Evolutionary conservation across 495 filamentous ascomycete species (phyloP).

Genomic region (Penicillium canariense): DNA sequence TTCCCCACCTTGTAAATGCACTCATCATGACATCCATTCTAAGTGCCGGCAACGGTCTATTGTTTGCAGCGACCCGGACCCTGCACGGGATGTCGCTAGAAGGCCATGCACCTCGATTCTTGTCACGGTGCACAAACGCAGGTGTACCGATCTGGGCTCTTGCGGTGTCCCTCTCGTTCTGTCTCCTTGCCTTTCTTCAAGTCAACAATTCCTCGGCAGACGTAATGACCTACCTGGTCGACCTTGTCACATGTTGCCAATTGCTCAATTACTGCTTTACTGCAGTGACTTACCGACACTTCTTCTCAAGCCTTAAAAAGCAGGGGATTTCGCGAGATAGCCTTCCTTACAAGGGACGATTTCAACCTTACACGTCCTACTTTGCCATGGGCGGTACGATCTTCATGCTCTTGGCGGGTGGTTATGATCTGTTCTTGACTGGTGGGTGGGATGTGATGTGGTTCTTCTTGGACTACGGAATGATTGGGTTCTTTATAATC

Average conservation of each 20-base stretch:
- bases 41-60: constrained; percentile 46
- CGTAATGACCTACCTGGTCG: constrained; percentile 30
- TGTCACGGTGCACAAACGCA: constrained; percentile 36
- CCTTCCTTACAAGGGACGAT: constrained; percentile 28
- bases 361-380: constrained; percentile 36
- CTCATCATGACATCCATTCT: constrained; percentile 49
- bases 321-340: constrained; percentile 32
- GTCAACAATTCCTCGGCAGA: constrained; percentile 21
- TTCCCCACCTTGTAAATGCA: constrained; percentile 47
- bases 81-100: constrained; percentile 46
- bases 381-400: constrained; percentile 34
- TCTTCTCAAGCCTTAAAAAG: constrained; percentile 29
- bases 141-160: constrained; percentile 47
- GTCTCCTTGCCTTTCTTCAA: constrained; percentile 34
- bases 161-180: constrained; percentile 38
- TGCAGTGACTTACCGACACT: constrained; percentile 47
- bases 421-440: constrained; percentile 29
- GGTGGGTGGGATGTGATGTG: constrained; percentile 22
- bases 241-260: constrained; percentile 24
- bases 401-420: constrained; percentile 28
- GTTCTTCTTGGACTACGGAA: constrained; percentile 38
- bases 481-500: constrained; percentile 47
- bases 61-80: constrained; percentile 41
- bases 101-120: constrained; percentile 41
- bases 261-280: constrained; percentile 45